Evolutionary conservation across 2,329 filamentous ascomycete species (phyloP).

Genomic region (Ascochyta rabiei): DNA sequence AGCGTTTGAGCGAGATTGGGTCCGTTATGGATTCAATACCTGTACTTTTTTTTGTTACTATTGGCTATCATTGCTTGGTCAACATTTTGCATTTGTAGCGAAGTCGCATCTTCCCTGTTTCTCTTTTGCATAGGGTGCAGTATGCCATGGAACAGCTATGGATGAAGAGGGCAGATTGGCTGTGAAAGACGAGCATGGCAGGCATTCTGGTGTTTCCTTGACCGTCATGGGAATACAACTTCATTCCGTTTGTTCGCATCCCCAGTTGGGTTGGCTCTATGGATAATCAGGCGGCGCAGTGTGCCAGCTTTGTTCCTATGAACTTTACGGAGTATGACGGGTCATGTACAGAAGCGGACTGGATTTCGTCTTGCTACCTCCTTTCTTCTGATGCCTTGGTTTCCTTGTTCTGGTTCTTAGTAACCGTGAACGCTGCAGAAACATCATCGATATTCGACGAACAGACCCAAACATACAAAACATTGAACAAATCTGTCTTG

Average conservation of each 20-base stretch:
- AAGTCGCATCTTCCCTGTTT: conserved; percentile 36
- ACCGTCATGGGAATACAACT: conserved; percentile 28
- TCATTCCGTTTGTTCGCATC: conserved; percentile 11
- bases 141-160: conserved; percentile 20
- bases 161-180: conserved; percentile 18
- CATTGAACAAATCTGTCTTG: conserved; percentile 34
- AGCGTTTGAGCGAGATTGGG: conserved; percentile 38
- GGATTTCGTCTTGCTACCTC: conserved; percentile 16
- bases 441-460: conserved; percentile 16
- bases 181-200: conserved; percentile 6
- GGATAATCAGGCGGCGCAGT: conserved; percentile 23
- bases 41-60: conserved; percentile 43
- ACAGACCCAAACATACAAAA: conserved; percentile 28
- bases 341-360: conserved; percentile 43
- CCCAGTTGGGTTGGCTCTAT: conserved; percentile 14
- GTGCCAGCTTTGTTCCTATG: conserved; percentile 21
- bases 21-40: conserved; percentile 25
- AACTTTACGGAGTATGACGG: conserved; percentile 21
- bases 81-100: conserved; percentile 44
- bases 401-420: conserved; percentile 7
- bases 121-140: conserved; percentile 33
- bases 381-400: conserved; percentile 5
- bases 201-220: conserved; percentile 9
- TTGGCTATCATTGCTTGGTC: conserved; percentile 26
- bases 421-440: conserved; percentile 9